These are phyloP conservation scores for Erodium maritimum DNA, from an alignment of 345 rosid genomes.

Conservation along the genomic window DNA sequence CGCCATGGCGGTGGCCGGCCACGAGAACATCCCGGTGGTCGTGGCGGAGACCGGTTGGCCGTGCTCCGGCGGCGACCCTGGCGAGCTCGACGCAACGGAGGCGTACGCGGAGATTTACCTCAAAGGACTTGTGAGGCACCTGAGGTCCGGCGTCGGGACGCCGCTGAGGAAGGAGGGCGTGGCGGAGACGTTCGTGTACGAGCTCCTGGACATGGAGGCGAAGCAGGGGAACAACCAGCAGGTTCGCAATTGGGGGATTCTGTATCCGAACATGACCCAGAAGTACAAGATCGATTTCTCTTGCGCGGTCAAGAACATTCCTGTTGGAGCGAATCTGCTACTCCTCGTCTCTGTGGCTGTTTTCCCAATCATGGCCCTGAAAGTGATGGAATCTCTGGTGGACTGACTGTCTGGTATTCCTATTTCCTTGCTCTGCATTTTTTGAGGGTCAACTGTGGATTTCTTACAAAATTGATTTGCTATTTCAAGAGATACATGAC, in stretches of 20 bases:
- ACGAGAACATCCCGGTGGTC: slow-evolving; percentile 58
- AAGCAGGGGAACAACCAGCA: slow-evolving; percentile 18
- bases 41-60: slow-evolving; percentile 98
- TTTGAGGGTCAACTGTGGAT: too few species aligned
- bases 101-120: slow-evolving; percentile 53
- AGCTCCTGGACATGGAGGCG: slow-evolving; percentile 46
- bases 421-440: too few species aligned
- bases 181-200: slow-evolving; percentile 53
- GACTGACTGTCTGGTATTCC: too few species aligned
- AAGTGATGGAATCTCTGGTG: too few species aligned
- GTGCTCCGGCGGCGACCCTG: slow-evolving; percentile 36
- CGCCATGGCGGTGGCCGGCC: slow-evolving; percentile 70
- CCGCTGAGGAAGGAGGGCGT: slow-evolving; percentile 81
- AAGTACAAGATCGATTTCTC: slow-evolving; percentile 56
- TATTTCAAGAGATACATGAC: too few species aligned
- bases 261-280: slow-evolving; percentile 49
- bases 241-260: slow-evolving; percentile 56
- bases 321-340: not conserved
- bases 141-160: slow-evolving; percentile 57
- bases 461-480: too few species aligned
- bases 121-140: slow-evolving; percentile 49
- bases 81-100: slow-evolving; percentile 64
- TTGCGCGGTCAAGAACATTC: not conserved
- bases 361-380: not conserved
- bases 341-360: not conserved